Conservation (phyloP, 2,329 filamentous ascomycete species). For the Cordyceps javanica region DNA sequence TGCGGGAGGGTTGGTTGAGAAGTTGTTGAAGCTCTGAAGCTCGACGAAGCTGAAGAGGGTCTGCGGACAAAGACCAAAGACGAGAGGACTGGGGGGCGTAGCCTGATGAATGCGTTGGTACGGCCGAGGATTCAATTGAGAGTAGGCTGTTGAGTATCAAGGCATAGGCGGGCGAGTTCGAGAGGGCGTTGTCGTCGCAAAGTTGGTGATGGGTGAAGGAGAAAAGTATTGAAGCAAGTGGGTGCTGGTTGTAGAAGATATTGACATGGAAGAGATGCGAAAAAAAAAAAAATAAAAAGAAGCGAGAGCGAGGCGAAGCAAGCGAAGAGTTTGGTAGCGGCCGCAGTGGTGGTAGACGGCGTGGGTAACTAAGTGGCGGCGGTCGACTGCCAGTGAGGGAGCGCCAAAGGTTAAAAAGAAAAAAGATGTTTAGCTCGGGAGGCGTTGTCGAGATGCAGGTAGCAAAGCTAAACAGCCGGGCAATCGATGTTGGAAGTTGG, state of each 20-base stretch:
- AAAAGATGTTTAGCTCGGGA: not conserved
- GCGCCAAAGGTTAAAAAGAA: not conserved
- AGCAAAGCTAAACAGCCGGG: not conserved
- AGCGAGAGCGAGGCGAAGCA: conserved; percentile 8
- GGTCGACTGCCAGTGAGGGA: not conserved
- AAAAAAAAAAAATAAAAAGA: not conserved
- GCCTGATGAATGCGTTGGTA: not conserved
- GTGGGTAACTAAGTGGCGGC: not conserved
- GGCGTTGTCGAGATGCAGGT: not conserved
- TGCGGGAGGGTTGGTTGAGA: not conserved
- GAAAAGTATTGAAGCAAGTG: not conserved
- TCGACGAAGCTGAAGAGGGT: not conserved
- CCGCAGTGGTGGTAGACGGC: not conserved
- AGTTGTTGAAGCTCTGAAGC: not conserved
- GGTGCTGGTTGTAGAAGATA: not conserved
- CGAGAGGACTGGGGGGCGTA: not conserved
- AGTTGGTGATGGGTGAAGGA: not conserved
- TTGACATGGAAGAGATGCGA: not conserved
- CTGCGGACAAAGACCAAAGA: not conserved
- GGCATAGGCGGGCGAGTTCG: not conserved
- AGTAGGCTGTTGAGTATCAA: not conserved
- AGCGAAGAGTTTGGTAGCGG: not conserved
- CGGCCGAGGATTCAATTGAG: not conserved
- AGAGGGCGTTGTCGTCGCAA: not conserved
- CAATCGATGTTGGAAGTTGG: not conserved